Evolutionary conservation across 352 stramenopile genomes (phyloP).

Genomic region (Elongisporangium anandrum): DNA sequence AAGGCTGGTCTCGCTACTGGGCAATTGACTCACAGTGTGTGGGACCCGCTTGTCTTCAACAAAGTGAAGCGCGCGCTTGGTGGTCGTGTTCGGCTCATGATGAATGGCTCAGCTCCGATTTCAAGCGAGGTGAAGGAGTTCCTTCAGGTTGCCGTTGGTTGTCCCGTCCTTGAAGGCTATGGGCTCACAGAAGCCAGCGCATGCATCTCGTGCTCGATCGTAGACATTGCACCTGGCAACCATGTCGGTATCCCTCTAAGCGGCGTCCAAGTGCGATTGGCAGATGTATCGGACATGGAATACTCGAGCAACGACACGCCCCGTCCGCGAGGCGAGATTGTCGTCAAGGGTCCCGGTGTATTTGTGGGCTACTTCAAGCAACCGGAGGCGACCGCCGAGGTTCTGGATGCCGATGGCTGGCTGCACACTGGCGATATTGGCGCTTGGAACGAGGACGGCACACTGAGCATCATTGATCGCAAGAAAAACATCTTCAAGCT

Average conservation of each 20-base stretch:
- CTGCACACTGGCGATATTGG: constrained; percentile 97
- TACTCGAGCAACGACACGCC: constrained; percentile 74
- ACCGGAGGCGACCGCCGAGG: constrained; percentile 85
- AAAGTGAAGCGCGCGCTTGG: constrained; percentile 92
- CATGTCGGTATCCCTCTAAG: constrained; percentile 90
- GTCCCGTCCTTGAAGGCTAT: constrained; percentile 92
- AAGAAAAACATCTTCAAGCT: constrained; percentile 96
- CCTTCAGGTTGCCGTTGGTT: constrained; percentile 90
- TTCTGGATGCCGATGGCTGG: constrained; percentile 91
- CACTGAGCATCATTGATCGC: constrained; percentile 86
- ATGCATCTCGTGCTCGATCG: constrained; percentile 29
- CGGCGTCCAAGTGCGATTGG: constrained; percentile 88
- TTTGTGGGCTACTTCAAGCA: constrained; percentile 95
- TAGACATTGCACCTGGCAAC: constrained; percentile 41
- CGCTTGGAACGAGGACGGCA: constrained; percentile 90
- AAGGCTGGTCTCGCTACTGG: constrained; percentile 40
- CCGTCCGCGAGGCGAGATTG: constrained; percentile 74
- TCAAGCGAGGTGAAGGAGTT: constrained; percentile 92
- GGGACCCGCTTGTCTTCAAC: constrained; percentile 94
- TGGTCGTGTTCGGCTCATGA: constrained; percentile 85
- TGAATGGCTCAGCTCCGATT: constrained; percentile 93
- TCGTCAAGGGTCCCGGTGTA: constrained; percentile 82
- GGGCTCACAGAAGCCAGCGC: constrained; percentile 89
- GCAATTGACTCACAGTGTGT: constrained; percentile 68
- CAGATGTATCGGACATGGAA: constrained; percentile 96